These are phyloP conservation scores for Tolypocladium endophyticum DNA, from an alignment of 2,329 filamentous ascomycete genomes.

Conservation along the genomic window DNA sequence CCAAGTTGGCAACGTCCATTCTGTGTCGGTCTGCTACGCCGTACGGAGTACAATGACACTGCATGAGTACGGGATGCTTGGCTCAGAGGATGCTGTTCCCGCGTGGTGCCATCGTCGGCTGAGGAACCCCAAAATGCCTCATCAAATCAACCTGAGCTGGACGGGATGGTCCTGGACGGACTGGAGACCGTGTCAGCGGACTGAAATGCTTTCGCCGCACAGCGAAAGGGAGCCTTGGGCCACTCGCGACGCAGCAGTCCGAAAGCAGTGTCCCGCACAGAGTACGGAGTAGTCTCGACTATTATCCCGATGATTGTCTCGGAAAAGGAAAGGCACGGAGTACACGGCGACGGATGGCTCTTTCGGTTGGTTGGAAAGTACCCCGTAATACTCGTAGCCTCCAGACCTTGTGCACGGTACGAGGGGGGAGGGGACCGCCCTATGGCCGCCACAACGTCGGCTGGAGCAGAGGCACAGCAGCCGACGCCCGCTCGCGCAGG, in stretches of 20 bases:
- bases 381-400: too few relatives aligned
- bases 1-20: not conserved
- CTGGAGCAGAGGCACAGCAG: not conserved
- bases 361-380: not conserved
- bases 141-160: not conserved
- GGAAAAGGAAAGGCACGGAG: not conserved
- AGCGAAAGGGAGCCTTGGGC: not conserved
- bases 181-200: not conserved
- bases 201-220: not conserved
- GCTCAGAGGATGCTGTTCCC: not conserved
- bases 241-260: not conserved
- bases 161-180: not conserved
- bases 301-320: not conserved
- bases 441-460: not conserved
- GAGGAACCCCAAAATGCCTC: not conserved
- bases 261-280: not conserved
- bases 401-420: not conserved
- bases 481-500: not conserved
- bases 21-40: not conserved
- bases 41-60: not conserved
- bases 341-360: not conserved
- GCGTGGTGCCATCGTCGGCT: not conserved
- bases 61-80: not conserved
- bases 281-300: not conserved
- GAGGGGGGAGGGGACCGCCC: not conserved